phyloP scores from a whole-genome alignment of 129 eudicot species.

The Centaurea solstitialis region DNA sequence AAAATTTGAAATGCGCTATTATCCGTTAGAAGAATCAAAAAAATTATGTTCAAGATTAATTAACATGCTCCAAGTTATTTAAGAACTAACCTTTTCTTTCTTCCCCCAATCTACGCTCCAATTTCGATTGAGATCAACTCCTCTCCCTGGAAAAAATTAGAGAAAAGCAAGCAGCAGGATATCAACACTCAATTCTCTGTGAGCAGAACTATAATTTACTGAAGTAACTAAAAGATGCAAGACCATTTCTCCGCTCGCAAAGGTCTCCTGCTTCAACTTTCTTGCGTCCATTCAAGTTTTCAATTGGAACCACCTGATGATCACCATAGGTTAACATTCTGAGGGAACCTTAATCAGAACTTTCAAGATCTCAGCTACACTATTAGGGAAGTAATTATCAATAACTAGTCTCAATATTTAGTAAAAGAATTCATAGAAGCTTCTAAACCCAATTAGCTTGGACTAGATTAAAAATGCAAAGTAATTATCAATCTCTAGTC shows the following conservation, averaged over 20 bases:
- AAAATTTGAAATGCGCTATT: background rate
- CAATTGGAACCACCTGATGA: constrained; percentile 83
- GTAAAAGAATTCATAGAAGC: no score
- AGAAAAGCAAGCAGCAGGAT: constrained; percentile 1
- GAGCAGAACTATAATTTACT: background rate
- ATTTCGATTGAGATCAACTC: constrained; percentile 89
- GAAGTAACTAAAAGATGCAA: constrained; percentile 9
- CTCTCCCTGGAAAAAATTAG: constrained; percentile 65
- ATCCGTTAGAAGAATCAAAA: background rate
- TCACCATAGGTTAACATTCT: constrained; percentile 1
- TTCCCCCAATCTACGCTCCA: constrained; percentile 98
- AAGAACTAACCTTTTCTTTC: constrained; percentile 65
- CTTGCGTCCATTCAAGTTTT: constrained; percentile 90
- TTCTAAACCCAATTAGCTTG: no score
- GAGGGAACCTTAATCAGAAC: background rate
- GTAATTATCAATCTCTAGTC: background rate
- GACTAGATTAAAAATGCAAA: background rate
- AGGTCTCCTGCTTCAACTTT: constrained; percentile 95
- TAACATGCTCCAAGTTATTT: background rate
- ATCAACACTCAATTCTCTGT: constrained; percentile 5
- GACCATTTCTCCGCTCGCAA: constrained; percentile 98
- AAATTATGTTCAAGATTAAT: background rate
- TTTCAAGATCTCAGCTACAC: background rate
- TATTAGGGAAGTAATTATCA: background rate
- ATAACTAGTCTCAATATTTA: background rate